Evolutionary conservation across 2,329 filamentous ascomycete genomes (phyloP).

Genomic region (Allantophomopsis lycopodina): DNA sequence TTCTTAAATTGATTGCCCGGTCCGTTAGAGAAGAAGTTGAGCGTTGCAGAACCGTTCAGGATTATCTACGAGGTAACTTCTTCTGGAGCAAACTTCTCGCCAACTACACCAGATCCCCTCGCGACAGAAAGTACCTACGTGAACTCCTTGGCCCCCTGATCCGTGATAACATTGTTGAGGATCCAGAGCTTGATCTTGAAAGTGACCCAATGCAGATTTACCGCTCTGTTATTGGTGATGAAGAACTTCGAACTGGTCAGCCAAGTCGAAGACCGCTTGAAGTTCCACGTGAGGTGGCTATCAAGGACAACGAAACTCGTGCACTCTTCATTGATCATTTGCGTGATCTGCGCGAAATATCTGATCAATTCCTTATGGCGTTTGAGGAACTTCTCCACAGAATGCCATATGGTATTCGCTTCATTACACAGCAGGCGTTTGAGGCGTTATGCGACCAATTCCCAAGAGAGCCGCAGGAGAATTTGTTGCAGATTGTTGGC

Average conservation of each 20-base stretch:
- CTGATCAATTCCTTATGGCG: slow-evolving; percentile 73
- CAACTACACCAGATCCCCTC: slow-evolving; percentile 81
- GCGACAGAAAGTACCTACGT: slow-evolving; percentile 83
- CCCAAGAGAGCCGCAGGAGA: slow-evolving; percentile 61
- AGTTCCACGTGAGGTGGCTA: slow-evolving; percentile 84
- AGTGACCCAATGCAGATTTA: slow-evolving; percentile 98
- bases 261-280: slow-evolving; percentile 72
- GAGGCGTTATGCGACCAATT: slow-evolving; percentile 67
- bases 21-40: slow-evolving; percentile 82
- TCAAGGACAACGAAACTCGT: slow-evolving; percentile 85
- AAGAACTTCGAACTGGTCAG: slow-evolving; percentile 82
- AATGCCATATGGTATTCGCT: slow-evolving; percentile 89
- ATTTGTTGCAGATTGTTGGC: slow-evolving; percentile 70
- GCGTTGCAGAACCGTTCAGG: slow-evolving; percentile 56
- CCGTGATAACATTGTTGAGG: slow-evolving; percentile 84
- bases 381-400: slow-evolving; percentile 73
- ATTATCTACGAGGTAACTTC: slow-evolving; percentile 79
- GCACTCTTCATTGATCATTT: slow-evolving; percentile 89
- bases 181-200: slow-evolving; percentile 80
- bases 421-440: slow-evolving; percentile 76
- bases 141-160: slow-evolving; percentile 77
- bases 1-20: slow-evolving; percentile 74
- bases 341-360: slow-evolving; percentile 86
- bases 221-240: slow-evolving; percentile 87
- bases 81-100: slow-evolving; percentile 83